These are phyloP conservation scores for Pseudodiploospora longispora DNA, from an alignment of 2,329 filamentous ascomycete species.

Conservation along the genomic window DNA sequence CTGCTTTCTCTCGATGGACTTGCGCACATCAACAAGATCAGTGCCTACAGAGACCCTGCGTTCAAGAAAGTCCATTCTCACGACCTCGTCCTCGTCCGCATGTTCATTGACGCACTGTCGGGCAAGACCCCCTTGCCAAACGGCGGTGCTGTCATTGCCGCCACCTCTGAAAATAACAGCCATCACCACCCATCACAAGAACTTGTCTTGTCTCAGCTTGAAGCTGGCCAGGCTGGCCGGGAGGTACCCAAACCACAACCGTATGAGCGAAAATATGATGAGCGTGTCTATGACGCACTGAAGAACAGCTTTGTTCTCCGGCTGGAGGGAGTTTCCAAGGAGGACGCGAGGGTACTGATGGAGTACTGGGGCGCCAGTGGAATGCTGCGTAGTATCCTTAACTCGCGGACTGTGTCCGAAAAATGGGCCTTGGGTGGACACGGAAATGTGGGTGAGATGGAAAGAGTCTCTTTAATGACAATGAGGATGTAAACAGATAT, in stretches of 20 bases:
- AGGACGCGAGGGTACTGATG: slow-evolving; percentile 71
- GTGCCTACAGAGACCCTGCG: slow-evolving; percentile 64
- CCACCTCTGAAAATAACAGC: slow-evolving; percentile 65
- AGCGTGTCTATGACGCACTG: slow-evolving; percentile 45
- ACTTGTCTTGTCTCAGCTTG: slow-evolving; percentile 53
- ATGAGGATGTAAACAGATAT: slow-evolving; percentile 32
- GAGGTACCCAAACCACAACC: slow-evolving; percentile 39
- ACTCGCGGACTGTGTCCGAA: slow-evolving; percentile 64
- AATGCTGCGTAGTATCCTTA: slow-evolving; percentile 61
- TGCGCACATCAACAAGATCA: slow-evolving; percentile 70
- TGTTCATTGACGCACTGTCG: slow-evolving; percentile 66
- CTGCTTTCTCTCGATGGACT: slow-evolving; percentile 74
- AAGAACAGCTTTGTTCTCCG: slow-evolving; percentile 43
- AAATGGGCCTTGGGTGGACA: slow-evolving; percentile 78
- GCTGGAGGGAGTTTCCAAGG: slow-evolving; percentile 61
- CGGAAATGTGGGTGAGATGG: slow-evolving; percentile 79
- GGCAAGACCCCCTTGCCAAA: slow-evolving; percentile 53
- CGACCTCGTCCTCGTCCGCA: slow-evolving; percentile 67
- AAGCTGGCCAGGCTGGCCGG: slow-evolving; percentile 32
- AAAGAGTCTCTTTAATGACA: slow-evolving; percentile 52
- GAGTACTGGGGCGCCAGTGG: slow-evolving; percentile 92
- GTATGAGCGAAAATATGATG: slow-evolving; percentile 49
- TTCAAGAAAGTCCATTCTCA: slow-evolving; percentile 76
- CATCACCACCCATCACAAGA: slow-evolving; percentile 59
- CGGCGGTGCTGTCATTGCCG: slow-evolving; percentile 71